Conservation (phyloP, 106 monocot genomes). For the Cymbidium sinense region DNA sequence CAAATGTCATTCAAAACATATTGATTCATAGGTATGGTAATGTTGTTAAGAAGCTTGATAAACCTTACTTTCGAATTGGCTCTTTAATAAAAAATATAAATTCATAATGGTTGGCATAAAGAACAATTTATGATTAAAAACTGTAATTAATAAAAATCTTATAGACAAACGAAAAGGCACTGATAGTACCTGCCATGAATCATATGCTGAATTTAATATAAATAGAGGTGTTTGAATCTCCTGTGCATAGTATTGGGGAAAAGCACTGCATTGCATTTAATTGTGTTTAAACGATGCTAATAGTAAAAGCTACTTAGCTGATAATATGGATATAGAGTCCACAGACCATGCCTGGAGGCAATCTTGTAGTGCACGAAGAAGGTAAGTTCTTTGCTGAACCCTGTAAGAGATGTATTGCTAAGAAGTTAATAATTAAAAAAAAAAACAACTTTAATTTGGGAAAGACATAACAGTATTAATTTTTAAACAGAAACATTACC, state of each 20-base stretch:
- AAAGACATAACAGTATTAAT: neutral
- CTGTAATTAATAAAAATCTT: neutral
- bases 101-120: neutral
- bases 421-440: neutral
- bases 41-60: neutral
- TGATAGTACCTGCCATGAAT: constrained; percentile 59
- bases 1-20: no score
- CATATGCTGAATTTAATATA: constrained; percentile 67
- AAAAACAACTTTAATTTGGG: neutral
- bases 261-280: constrained; percentile 45
- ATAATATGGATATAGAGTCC: neutral
- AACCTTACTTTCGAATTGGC: neutral
- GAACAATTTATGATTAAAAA: neutral
- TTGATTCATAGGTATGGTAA: no score
- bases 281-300: neutral
- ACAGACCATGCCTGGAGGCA: constrained; percentile 55
- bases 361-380: constrained; percentile 57
- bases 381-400: constrained; percentile 90
- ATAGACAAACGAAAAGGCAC: neutral
- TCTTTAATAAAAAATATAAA: neutral
- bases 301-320: neutral
- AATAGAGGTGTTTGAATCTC: constrained; percentile 57
- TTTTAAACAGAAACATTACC: neutral
- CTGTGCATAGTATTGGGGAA: constrained; percentile 39
- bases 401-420: constrained; percentile 25